Base-by-base conservation (phyloP, 805 yeast species). In the Spathaspora girioi region DNA sequence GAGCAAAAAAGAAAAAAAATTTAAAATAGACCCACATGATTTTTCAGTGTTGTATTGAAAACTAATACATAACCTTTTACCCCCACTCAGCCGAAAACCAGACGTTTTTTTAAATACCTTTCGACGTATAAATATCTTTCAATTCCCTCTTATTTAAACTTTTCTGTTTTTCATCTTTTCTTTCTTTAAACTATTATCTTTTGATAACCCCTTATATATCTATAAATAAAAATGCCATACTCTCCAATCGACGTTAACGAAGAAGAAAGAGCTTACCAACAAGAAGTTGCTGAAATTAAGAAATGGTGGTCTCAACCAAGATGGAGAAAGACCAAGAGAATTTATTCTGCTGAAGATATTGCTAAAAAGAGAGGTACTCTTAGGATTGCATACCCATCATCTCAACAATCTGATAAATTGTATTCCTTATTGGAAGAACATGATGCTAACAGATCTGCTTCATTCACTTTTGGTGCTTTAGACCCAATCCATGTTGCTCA, bases 401-500 rank as follows among this genome's bases (percentile, higher is more conserved):
- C 85, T 49, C 65, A 71, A 40, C 91, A 87, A 81, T 87, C 97
- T 49, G 85, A 87, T 68, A 93, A 93, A 71, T 81, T 93, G 60
- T 93, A 68, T 76, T 71, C 74, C 55, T 70, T 89, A 43, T 78
- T 93, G 54, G 73, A 75, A 56, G 84, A 88, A 66, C 97, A 90
- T 66, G 89, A 81, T 68, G 69, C 70, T 54, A 75, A 86, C 58
- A 84, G 83, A 66, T 82, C 96, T 45, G 87, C 83, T 38, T 86
- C 97, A 19, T 85, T 84, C 78, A 91, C 97, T 32, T 92, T 90
- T 66, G 98, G 97, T 68, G 97, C 97, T 20, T 78, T 93, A 62
- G 97, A 93, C 70, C 97, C 97, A 26, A 87, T 93, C 59, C 97
- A 93, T 68, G 90, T 91, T 58, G 78, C 97, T 54, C 97, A 93